phyloP scores from a whole-genome alignment of 1,284 basidiomycete species.

The Pseudozyma hubeiensis region DNA sequence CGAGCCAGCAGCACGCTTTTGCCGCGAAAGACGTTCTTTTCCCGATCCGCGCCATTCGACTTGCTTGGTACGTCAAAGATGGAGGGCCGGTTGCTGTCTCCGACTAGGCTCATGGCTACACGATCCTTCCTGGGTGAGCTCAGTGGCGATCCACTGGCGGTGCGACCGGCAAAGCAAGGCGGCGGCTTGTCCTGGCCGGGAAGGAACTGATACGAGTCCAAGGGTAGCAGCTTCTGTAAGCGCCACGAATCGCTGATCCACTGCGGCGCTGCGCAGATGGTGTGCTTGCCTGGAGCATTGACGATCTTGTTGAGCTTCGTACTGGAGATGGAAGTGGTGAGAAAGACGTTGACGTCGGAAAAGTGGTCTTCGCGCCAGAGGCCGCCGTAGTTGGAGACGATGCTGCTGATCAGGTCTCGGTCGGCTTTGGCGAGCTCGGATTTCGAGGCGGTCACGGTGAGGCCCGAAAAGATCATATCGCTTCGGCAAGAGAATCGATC shows the following conservation, averaged over 20 bases:
- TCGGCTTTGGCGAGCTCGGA: constrained; percentile 74
- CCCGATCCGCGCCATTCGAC: constrained; percentile 9
- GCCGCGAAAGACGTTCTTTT: constrained; percentile 30
- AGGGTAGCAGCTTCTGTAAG: constrained; percentile 74
- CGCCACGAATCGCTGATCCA: constrained; percentile 85
- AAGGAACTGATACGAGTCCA: constrained; percentile 77
- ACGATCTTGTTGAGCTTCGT: constrained; percentile 64
- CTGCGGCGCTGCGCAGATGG: constrained; percentile 79
- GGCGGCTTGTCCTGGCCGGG: constrained; percentile 70
- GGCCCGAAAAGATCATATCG: constrained; percentile 81
- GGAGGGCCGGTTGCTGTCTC: neutral
- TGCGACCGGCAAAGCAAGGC: constrained; percentile 35
- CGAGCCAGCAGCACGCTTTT: constrained; percentile 50
- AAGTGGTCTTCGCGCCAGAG: constrained; percentile 81
- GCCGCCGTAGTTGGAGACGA: constrained; percentile 81
- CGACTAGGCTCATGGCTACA: constrained; percentile 31
- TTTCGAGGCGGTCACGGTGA: constrained; percentile 74
- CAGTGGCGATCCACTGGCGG: constrained; percentile 27
- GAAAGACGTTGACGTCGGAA: constrained; percentile 85
- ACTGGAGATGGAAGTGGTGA: constrained; percentile 70
- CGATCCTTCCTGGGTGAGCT: constrained; percentile 39
- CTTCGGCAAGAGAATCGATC: constrained; percentile 81
- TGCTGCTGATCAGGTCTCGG: constrained; percentile 78
- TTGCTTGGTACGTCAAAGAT: neutral
- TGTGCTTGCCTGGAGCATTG: constrained; percentile 73